Evolutionary conservation across 2,329 filamentous ascomycete species (phyloP), one percentile per base, ranked within the genome.

Genomic region (Cytospora mali): DNA sequence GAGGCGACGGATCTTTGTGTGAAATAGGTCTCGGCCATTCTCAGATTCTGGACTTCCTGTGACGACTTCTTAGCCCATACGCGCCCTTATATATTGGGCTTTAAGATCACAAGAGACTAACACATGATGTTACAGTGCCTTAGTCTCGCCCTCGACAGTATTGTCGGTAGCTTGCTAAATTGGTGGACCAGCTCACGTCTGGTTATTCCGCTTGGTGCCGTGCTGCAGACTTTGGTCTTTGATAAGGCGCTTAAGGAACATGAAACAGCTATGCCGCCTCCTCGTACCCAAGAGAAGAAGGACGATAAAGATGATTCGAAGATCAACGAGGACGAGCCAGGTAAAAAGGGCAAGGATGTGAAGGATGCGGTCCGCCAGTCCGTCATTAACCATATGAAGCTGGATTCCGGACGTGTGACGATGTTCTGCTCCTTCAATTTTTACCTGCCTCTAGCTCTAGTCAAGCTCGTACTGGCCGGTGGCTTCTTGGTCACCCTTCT

Each of bases 301-400:
- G 64, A 67, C 28, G 66, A 68, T 42, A 60, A 60, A n/a, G 58
- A 48, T 27, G 28, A 49, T 18, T 33, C 53, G 57, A 66, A 50
- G 18, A 49, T 52, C 28, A 59, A 54, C 46, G 49, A 56, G 18
- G 61, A 55, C 18, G 33, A 28, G 21, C 53, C 42, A 52, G 46
- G 35, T 21, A 39, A 31, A 61, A 67, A 49, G 28, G n/a, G n/a
- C 62, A 64, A 60, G 29, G 50, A 64, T 13, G 62, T 68, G 65
- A 64, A 68, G 55, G 57, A 66, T 25, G 71, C 73, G 35, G 68
- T 71, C 13, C 70, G 73, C 13, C 73, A 75, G 60, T 73, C 72
- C 3, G 72, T 75, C 25, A 71, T 75, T 51, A 75, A 75, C 62
- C 73, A 75, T 66, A 74, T 75, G 70, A 75, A 75, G 58, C 67